These are phyloP conservation scores for Vaccinium vitisidaea DNA, from an alignment of 148 eudicot genomes.

Conservation along the genomic window DNA sequence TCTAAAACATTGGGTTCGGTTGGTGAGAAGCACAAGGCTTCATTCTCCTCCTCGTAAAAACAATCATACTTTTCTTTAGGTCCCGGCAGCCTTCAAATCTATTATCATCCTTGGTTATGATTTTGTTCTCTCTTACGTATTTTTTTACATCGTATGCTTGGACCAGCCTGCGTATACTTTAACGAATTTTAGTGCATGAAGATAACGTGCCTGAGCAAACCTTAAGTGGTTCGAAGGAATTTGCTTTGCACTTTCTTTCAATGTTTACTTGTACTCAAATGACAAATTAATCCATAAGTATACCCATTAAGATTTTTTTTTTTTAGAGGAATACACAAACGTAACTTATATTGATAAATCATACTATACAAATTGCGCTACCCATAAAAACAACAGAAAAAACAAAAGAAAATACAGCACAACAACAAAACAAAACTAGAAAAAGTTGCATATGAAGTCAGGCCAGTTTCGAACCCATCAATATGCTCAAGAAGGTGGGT, in stretches of 20 bases:
- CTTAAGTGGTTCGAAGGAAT: no score
- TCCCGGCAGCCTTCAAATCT: neutral
- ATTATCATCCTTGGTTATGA: neutral
- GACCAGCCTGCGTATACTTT: neutral
- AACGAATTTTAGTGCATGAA: neutral
- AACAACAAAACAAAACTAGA: no score
- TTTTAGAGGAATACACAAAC: no score
- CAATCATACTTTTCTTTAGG: conserved; percentile 17
- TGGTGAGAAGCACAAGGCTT: conserved; percentile 37
- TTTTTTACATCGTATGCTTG: neutral
- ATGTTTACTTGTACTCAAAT: neutral
- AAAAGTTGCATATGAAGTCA: no score
- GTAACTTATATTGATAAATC: no score
- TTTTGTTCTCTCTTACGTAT: neutral
- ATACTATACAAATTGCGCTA: no score
- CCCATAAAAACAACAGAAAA: neutral
- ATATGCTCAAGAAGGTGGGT: neutral
- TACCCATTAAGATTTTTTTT: neutral
- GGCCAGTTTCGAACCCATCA: neutral
- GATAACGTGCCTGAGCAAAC: neutral
- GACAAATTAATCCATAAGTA: neutral
- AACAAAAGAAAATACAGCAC: no score
- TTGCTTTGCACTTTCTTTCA: neutral
- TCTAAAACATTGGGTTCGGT: conserved; percentile 32
- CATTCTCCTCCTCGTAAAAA: conserved; percentile 26